Evolutionary conservation across 2,329 filamentous ascomycete species (phyloP).

Genomic region (Fonsecaea pugnacius): DNA sequence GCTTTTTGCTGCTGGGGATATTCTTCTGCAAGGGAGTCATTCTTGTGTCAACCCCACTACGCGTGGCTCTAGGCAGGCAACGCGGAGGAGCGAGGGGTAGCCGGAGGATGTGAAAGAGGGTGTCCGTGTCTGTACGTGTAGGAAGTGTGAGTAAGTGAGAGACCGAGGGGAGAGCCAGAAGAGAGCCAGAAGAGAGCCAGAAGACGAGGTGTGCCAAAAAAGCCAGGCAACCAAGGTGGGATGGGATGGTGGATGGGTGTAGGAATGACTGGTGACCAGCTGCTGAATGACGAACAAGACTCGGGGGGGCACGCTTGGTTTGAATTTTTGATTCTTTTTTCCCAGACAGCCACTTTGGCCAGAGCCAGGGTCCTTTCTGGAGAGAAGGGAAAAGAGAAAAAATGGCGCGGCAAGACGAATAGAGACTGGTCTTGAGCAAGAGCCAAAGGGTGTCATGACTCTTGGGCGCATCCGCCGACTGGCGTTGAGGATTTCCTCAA

Average conservation of each 20-base stretch:
- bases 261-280: slow-evolving; percentile 15
- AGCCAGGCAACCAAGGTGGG: not conserved
- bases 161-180: slow-evolving; percentile 9
- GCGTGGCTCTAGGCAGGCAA: slow-evolving; percentile 24
- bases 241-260: slow-evolving; percentile 15
- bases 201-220: slow-evolving; percentile 8
- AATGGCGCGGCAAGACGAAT: slow-evolving; percentile 3
- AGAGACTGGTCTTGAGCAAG: not conserved
- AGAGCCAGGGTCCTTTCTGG: not conserved
- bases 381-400: not conserved
- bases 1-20: slow-evolving; percentile 22
- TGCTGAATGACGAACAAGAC: slow-evolving; percentile 30
- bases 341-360: not conserved
- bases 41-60: slow-evolving; percentile 25
- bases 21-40: slow-evolving; percentile 29
- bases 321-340: not conserved
- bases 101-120: not conserved
- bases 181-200: slow-evolving; percentile 6
- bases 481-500: not conserved
- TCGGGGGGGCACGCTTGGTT: slow-evolving; percentile 17
- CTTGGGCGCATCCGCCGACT: slow-evolving; percentile 6
- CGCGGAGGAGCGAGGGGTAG: slow-evolving; percentile 22
- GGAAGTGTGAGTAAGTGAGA: not conserved
- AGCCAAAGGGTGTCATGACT: slow-evolving; percentile 1
- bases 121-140: not conserved